Conservation (phyloP, 2,329 filamentous ascomycete species). For the Fusarium dlaminii region DNA sequence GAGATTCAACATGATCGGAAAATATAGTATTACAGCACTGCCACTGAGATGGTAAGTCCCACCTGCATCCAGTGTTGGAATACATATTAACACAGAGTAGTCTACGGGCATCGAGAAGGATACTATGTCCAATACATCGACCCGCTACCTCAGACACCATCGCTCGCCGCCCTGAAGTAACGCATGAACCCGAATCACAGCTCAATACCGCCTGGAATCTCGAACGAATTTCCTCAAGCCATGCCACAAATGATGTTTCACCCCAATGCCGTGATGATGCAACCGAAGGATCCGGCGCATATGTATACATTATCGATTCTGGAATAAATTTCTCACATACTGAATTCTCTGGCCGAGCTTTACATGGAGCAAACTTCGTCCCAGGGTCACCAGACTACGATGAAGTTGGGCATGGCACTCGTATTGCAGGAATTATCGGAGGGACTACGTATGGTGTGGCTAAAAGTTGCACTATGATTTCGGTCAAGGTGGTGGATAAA, state of each 20-base stretch:
- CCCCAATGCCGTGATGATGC: neutral
- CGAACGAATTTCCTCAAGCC: neutral
- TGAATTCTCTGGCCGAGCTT: neutral
- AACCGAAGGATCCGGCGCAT: neutral
- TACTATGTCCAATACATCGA: rapidly evolving
- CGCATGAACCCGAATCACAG: no score
- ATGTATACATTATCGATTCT: neutral
- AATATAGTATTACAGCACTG: neutral
- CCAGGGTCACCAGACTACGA: neutral
- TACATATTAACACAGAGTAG: neutral
- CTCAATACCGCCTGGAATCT: no score
- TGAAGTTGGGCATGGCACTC: neutral
- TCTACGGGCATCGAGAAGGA: no score
- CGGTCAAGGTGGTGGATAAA: neutral
- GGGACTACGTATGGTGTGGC: slow-evolving; percentile 1
- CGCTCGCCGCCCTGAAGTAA: neutral
- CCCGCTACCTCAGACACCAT: neutral
- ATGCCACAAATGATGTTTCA: neutral
- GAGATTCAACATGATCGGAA: rapidly evolving
- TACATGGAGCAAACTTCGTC: neutral
- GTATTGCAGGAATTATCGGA: neutral
- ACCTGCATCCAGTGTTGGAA: rapidly evolving
- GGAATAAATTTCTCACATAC: neutral
- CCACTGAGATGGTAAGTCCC: neutral
- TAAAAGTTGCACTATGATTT: neutral